Base-by-base conservation (phyloP, 306 rosid genomes). In the Cyamopsis tetragonoloba region DNA sequence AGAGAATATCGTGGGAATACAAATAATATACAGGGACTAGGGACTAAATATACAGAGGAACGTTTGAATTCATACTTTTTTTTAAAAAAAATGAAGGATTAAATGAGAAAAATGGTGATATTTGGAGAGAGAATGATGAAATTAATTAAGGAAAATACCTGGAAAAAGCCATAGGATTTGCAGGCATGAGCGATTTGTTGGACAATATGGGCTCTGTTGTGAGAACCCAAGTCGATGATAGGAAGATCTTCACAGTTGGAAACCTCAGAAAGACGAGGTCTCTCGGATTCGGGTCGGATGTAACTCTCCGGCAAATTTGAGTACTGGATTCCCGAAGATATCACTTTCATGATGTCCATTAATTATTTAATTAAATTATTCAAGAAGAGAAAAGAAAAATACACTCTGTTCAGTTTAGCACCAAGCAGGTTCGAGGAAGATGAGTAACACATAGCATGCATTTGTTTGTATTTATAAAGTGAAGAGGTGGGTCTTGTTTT, bases 271-370 rank as follows among this genome's bases (percentile, higher is more conserved):
- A 90, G 81, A 10, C 86, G 70, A 9, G 99, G 99, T 49, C 99
- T 73, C 0, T 93, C 97, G 8, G 96, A 82, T 73, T 88, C 97
- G 1, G 99, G 96, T 27, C 99, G 56, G 63, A 86, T 27, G 34
- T 93, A 93, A 38, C 88, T 75, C 4, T 71, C 82, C 18, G 99
- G 99, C 70, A 93, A 18, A 19, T 22, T 85, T n/a, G 75, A 6
- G 83, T 75, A 51, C 1, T 0, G 72, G 78, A 74, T 17, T 35
- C 96, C 91, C 0, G 96, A 67, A 41, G 95, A 88, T 1, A 93
- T 37, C 1, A 93, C 74, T 51, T 82, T 88, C 6, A 79, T 70
- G 1, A 79, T 70, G 1, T 80, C 81, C 96, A 92, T 89, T 60
- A 9, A n/a, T 13, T 50, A 4, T 9, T 4, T 32, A 13, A n/a